Evolutionary conservation across 2,329 filamentous ascomycete species (phyloP), one percentile per base, ranked within the genome.

Genomic region (Fusarium nodosum): DNA sequence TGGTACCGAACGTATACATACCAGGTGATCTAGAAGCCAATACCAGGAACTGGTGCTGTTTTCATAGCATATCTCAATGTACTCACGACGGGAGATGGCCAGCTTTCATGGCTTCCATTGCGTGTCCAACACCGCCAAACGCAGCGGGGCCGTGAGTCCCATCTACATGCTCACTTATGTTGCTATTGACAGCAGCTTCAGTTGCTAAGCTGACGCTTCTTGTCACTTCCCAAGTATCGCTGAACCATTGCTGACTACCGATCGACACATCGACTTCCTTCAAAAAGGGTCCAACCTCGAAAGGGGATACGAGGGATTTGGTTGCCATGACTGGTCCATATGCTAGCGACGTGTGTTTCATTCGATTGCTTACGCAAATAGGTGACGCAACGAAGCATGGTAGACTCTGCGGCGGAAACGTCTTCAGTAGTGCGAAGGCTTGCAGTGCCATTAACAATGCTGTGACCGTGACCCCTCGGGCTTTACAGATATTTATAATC

Each of bases 111-210:
- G 42, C 57, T 7, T 58, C 57, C 34, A 60, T 30, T 2, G 28
- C 42, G 1, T 50, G n/a, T 1, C 42, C 42, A 13, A 60, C 52
- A 12, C 41, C 57, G 1, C 57, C 57, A 30, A 60, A 60, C 7
- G 57, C 57, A 36, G 57, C 34, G n/a, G 42, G 42, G 3, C 57
- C 57, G 8, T 60, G 53, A 11, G 57, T 60, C 57, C 53, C 58
- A 8, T 60, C 42, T 2, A 60, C 28, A 58, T 60, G 57, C 1
- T 60, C 57, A 12, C 57, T 48, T 20, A 60, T 7, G 1, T 36
- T 58, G 5, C 42, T 58, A 2, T 58, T 34, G 5, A 30, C 53
- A 1, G 36, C 34, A 7, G 41, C 42, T 10, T 58, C 7, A 0
- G 28, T 60, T 0, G 53, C 57, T 24, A 1, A 16, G 16, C n/a